phyloP scores from a whole-genome alignment of 2,329 filamentous ascomycete genomes.

The Claviceps sp. region DNA sequence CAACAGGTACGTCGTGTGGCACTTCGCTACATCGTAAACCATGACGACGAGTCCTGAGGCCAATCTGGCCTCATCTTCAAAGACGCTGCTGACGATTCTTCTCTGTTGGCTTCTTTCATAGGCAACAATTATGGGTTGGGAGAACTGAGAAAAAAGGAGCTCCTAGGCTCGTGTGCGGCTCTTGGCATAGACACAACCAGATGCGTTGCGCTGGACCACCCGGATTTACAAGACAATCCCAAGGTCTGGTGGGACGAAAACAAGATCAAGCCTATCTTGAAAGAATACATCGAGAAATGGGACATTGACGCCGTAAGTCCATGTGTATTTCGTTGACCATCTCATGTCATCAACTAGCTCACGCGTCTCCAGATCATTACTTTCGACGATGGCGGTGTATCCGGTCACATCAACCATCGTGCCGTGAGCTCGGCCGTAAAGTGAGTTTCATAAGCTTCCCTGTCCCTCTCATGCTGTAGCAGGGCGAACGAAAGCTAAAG shows the following conservation, averaged over 20 bases:
- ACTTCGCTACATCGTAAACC: too few relatives aligned
- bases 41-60: too few relatives aligned
- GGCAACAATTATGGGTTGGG: constrained; percentile 20
- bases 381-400: constrained; percentile 26
- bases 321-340: neutral
- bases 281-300: constrained; percentile 22
- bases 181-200: constrained; percentile 15
- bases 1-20: constrained; percentile 11
- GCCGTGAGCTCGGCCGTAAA: constrained; percentile 24
- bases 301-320: constrained; percentile 21
- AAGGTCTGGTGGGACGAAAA: constrained; percentile 23
- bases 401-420: constrained; percentile 26
- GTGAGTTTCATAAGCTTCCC: constrained; percentile 12
- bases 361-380: constrained; percentile 20
- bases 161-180: constrained; percentile 16
- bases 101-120: neutral
- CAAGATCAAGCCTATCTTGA: constrained; percentile 18
- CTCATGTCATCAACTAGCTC: neutral
- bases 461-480: neutral
- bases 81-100: neutral
- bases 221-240: constrained; percentile 25
- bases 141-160: constrained; percentile 15
- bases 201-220: constrained; percentile 20
- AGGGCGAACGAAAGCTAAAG: neutral
- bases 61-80: neutral